These are phyloP conservation scores for Sporothrix schenckii DNA, from an alignment of 2,329 filamentous ascomycete species.

Conservation along the genomic window DNA sequence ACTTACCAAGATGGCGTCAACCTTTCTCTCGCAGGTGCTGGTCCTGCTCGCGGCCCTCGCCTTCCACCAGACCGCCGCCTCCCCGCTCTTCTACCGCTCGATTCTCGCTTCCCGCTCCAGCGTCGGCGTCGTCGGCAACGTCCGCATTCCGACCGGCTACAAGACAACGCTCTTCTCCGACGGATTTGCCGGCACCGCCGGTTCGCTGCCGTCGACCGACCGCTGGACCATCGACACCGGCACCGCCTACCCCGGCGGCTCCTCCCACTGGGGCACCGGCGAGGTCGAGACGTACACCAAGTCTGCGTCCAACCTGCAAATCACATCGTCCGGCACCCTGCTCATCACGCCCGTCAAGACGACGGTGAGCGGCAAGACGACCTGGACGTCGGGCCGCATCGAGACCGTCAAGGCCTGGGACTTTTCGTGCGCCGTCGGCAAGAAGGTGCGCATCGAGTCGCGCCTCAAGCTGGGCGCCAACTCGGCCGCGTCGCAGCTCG, in stretches of 20 bases:
- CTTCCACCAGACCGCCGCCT: constrained; percentile 24
- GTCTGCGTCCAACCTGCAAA: constrained; percentile 46
- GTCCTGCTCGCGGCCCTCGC: constrained; percentile 28
- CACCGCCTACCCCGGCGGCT: constrained; percentile 52
- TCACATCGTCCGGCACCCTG: constrained; percentile 46
- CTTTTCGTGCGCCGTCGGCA: constrained; percentile 43
- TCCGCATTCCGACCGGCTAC: constrained; percentile 41
- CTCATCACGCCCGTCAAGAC: constrained; percentile 43
- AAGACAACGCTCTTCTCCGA: constrained; percentile 37
- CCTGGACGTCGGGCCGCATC: constrained; percentile 52
- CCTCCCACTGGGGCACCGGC: constrained; percentile 53
- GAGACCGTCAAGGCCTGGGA: constrained; percentile 45
- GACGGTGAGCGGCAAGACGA: constrained; percentile 33
- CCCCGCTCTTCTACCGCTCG: constrained; percentile 29
- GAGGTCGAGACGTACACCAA: constrained; percentile 53
- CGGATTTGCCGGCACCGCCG: constrained; percentile 40
- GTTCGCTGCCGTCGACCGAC: constrained; percentile 43
- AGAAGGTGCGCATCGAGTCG: constrained; percentile 47
- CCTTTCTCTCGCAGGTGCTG: constrained; percentile 23
- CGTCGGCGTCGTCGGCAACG: constrained; percentile 29
- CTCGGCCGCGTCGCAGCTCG: constrained; percentile 40
- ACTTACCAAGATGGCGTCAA: constrained; percentile 12
- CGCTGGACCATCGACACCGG: constrained; percentile 53
- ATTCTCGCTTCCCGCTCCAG: constrained; percentile 27
- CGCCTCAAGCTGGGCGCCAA: constrained; percentile 45